Base-by-base conservation (phyloP, 345 rosid genomes). In the Eucalyptus tenuipes region DNA sequence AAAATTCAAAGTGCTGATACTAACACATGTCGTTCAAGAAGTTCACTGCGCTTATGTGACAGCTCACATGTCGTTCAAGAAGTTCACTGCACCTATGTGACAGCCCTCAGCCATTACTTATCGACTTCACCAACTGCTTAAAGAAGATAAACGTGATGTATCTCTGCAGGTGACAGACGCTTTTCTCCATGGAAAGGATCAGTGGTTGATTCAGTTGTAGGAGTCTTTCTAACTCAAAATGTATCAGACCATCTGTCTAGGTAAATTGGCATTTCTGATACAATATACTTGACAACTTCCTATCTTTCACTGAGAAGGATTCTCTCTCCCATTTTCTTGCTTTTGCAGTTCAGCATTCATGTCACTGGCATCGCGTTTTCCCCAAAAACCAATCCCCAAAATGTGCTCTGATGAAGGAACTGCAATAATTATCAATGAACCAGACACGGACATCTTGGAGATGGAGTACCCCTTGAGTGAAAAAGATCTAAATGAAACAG, bases 111-210 rank as follows among this genome's bases (percentile, higher is more conserved):
- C 45, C 55, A 52, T 31, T 20, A 50, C 85, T 40, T 84, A 87
- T 61, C 75, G 40, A 79, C 59, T 64, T 59, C 85, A 57, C 49
- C 55, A 37, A 75, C 55, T 48, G 85, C 88, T 87, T 91, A 47
- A 88, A 71, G 47, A 86, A 75, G 86, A 75, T 59, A 87, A 91
- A 84, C 86, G 31, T 87, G 86, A 31, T 85, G 84, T 59, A 52
- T 86, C 80, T 87, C 88, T 85, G 48, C 95, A 98, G 99, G 99
- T 47, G 99, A 98, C 90, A 93, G 99, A 85, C 95, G 99, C 85
- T 98, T 98, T 93, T 94, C 99, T 49, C 95, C 92, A 85, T 98
- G 99, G 99, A 98, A 98, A 85, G 99, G 99, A 88, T 98, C 99
- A 4, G 98, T 95, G 45, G 96, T 98, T 68, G 99, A 98, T 93